Base-by-base conservation (phyloP, 2,329 filamentous ascomycete genomes). In the Coniella lustricola region DNA sequence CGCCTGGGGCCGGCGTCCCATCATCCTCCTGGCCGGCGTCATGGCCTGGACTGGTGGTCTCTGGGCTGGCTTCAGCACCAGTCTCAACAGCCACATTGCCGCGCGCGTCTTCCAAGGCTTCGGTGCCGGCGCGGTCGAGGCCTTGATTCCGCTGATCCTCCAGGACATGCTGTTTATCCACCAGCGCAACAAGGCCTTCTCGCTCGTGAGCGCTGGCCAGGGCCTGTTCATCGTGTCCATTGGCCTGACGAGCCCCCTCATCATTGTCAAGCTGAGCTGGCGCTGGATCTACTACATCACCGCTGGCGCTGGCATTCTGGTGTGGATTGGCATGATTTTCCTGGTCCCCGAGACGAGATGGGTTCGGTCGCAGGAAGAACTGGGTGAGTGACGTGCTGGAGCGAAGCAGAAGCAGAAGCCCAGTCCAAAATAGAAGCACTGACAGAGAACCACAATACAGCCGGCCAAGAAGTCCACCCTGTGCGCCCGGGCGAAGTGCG, bases 121-220 rank as follows among this genome's bases (percentile, higher is more conserved):
- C 12, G 57, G 57, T 1, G 56, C 53, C 4, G 57, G 57, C 2
- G 53, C 56, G 2, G 56, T 59, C 33, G 57, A 59, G 41, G 55
- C 57, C n/a, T 50, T 59, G 12, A 50, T 59, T 7, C 56, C 57
- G 4, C 49, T 59, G 2, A 58, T 59, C 16, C 48, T 58, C 7
- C 56, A 58, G 49, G 57, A 59, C 20, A 49, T 59, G 35, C 44
- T 56, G 43, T 59, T 59, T 43, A 56, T 59, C 22, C 54, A 59
- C 38, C 51, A 59, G 48, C 51, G 57, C 10, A 57, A 56, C 49
- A 54, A 50, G 37, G 56, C 56, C 4, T 48, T 58, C 25, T 54
- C 57, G n/a, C 48, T 51, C 20, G 46, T 58, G 37, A 50, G 48
- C 40, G 51, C 56, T 12, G 57, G 57, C 13, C 52, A 55, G 33